Conservation (phyloP, 1,284 basidiomycete species). For the Ustilago loliicola region DNA sequence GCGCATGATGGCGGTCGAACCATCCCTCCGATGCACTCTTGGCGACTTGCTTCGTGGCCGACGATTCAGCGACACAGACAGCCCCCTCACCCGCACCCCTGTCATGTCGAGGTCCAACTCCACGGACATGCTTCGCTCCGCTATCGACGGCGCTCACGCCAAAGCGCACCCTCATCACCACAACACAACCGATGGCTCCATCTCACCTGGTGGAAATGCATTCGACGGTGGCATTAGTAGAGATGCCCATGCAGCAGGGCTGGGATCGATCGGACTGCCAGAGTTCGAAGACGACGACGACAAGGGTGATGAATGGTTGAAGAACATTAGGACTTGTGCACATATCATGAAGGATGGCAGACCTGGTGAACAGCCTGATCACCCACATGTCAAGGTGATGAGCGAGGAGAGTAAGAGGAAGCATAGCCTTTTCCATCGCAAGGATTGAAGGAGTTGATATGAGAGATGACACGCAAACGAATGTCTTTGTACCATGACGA, state of each 20-base stretch:
- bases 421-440: constrained; percentile 63
- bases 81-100: constrained; percentile 61
- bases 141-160: constrained; percentile 38
- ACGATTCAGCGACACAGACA: constrained; percentile 61
- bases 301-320: constrained; percentile 71
- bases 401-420: constrained; percentile 64
- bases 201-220: constrained; percentile 26
- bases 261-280: constrained; percentile 49
- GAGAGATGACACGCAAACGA: neutral
- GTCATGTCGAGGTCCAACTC: constrained; percentile 62
- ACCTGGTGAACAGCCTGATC: constrained; percentile 61
- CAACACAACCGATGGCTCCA: constrained; percentile 17
- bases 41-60: constrained; percentile 88
- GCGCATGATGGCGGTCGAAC: constrained; percentile 94
- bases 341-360: constrained; percentile 53
- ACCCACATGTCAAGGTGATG: constrained; percentile 64
- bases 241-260: constrained; percentile 48
- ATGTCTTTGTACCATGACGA: too few relatives aligned
- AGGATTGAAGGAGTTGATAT: constrained; percentile 28
- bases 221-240: constrained; percentile 41
- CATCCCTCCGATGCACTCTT: constrained; percentile 88
- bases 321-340: constrained; percentile 68
- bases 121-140: constrained; percentile 51
- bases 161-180: constrained; percentile 23
- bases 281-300: constrained; percentile 71